A percentile compares a stretch with the other conserved stretches of the same genome.
Conservation (phyloP, 345 rosid genomes). For the Streptanthus diversifolius region DNA sequence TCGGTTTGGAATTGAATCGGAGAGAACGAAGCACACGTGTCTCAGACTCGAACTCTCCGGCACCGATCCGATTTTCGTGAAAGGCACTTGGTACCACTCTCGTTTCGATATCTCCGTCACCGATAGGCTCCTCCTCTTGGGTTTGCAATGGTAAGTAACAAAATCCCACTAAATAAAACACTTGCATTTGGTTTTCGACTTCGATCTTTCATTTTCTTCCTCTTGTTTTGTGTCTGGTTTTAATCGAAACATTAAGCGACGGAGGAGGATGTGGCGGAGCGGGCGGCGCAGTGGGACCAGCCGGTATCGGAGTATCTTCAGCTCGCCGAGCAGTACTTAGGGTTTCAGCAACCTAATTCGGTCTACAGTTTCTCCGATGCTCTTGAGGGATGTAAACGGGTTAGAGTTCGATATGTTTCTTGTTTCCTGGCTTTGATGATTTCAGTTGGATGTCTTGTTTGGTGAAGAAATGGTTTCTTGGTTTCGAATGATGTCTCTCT, state of each 20-base stretch:
- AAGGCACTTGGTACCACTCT: constrained; percentile 63
- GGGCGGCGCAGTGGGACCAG: constrained; percentile 91
- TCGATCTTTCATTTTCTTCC: too few species aligned
- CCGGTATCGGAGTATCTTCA: constrained; percentile 60
- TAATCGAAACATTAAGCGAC: constrained; percentile 42
- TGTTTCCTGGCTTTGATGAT: too few species aligned
- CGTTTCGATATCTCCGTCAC: constrained; percentile 72
- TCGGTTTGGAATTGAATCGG: constrained; percentile 13
- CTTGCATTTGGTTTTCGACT: not conserved
- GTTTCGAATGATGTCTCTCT: not conserved
- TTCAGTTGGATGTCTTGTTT: too few species aligned
- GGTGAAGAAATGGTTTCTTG: not conserved
- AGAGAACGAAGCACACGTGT: constrained; percentile 56
- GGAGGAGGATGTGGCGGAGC: constrained; percentile 67
- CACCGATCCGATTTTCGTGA: constrained; percentile 55
- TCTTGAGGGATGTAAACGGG: constrained; percentile 64
- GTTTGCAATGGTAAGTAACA: constrained; percentile 56
- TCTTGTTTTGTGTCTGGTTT: not conserved
- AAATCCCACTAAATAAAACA: not conserved
- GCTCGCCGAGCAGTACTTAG: constrained; percentile 71
- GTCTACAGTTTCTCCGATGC: constrained; percentile 75
- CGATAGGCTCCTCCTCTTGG: constrained; percentile 74
- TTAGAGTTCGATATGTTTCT: constrained; percentile 23
- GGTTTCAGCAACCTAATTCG: constrained; percentile 71
- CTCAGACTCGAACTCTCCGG: constrained; percentile 51